These are phyloP conservation scores for Harringtonia aguacate DNA, from an alignment of 2,329 filamentous ascomycete species.

Conservation along the genomic window DNA sequence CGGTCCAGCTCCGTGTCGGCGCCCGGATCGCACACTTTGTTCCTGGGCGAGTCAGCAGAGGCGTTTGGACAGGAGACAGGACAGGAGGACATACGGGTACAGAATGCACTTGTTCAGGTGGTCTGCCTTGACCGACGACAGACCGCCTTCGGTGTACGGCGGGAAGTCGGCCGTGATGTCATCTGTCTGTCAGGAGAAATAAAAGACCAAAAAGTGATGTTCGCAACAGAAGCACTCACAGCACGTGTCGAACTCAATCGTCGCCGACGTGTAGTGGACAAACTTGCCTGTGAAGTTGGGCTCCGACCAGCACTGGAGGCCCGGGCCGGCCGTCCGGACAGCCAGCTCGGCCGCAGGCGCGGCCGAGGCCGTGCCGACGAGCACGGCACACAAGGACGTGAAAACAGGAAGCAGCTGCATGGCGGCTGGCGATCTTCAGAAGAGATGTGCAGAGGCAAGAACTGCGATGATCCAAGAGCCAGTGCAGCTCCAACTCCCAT, in stretches of 20 bases:
- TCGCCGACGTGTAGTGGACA: slow-evolving; percentile 3
- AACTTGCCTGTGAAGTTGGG: slow-evolving; percentile 3
- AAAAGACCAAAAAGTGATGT: background rate
- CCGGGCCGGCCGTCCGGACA: background rate
- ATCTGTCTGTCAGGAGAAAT: background rate
- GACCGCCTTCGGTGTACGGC: background rate
- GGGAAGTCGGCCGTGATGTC: slow-evolving; percentile 1
- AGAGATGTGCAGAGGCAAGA: too few relatives aligned
- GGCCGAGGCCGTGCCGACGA: too few relatives aligned
- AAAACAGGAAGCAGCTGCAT: too few relatives aligned
- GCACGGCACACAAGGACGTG: too few relatives aligned
- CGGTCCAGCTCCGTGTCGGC: background rate
- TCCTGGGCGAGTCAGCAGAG: background rate
- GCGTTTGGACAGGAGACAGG: background rate
- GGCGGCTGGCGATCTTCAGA: too few relatives aligned
- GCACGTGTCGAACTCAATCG: background rate
- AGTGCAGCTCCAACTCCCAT: too few relatives aligned
- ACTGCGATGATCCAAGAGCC: too few relatives aligned
- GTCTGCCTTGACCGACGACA: slow-evolving; percentile 2
- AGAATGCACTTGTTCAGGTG: slow-evolving; percentile 4
- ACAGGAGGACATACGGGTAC: slow-evolving; percentile 1
- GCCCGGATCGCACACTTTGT: slow-evolving; percentile 1
- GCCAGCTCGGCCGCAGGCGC: background rate
- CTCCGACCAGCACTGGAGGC: slow-evolving; percentile 4
- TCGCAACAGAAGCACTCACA: background rate